Conservation (phyloP, 108 stramenopile species). For the Cyclostephanos tholiformis region DNA sequence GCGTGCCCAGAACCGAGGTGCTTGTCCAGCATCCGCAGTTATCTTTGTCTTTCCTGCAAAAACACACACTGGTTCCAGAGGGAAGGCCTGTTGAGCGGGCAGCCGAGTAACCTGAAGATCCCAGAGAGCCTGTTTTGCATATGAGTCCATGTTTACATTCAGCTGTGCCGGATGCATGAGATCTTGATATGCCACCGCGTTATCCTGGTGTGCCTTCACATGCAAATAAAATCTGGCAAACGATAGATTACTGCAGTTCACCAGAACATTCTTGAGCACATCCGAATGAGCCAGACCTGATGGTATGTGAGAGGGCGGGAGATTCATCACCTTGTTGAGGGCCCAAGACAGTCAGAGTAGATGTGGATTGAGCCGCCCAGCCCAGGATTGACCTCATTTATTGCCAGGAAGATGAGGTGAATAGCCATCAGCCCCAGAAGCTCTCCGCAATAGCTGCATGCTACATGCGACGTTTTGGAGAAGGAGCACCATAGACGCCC, state of each 20-base stretch:
- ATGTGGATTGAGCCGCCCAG: neutral
- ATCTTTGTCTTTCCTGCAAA: constrained; percentile 11
- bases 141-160: neutral
- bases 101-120: neutral
- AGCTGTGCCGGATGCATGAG: constrained; percentile 3
- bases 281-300: constrained; percentile 13
- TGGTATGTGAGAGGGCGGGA: constrained; percentile 3
- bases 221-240: constrained; percentile 6
- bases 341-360: constrained; percentile 28
- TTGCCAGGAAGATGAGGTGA: constrained; percentile 14
- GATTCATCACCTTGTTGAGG: neutral
- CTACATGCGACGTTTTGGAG: neutral
- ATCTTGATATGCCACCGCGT: neutral
- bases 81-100: constrained; percentile 10
- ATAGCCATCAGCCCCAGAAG: constrained; percentile 22
- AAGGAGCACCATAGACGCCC: constrained; percentile 11
- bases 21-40: constrained; percentile 13
- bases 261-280: constrained; percentile 16
- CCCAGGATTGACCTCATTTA: neutral
- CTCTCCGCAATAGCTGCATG: constrained; percentile 28
- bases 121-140: constrained; percentile 12
- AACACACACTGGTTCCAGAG: constrained; percentile 19
- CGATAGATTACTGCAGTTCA: constrained; percentile 8
- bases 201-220: constrained; percentile 26
- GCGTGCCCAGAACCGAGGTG: constrained; percentile 5